phyloP scores from a whole-genome alignment of 257 asterid species.

The Euphrasia confusa region DNA sequence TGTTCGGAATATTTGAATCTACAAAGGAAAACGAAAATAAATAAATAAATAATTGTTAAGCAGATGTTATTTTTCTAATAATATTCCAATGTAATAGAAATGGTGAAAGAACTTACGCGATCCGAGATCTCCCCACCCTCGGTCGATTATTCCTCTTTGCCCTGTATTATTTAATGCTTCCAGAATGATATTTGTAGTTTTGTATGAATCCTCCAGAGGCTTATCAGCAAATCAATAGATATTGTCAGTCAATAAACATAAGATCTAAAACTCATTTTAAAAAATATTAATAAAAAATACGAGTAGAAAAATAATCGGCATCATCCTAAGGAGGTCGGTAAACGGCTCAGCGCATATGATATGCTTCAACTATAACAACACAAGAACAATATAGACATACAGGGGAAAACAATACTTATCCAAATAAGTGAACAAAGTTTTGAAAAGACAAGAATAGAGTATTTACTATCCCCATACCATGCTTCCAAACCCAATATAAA shows the following conservation, averaged over 20 bases:
- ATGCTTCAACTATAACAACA: too few relatives aligned
- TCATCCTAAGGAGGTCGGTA: too few relatives aligned
- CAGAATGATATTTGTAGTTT: constrained; percentile 65
- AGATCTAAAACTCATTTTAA: too few relatives aligned
- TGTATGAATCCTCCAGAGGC: constrained; percentile 89
- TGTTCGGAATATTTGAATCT: constrained; percentile 69
- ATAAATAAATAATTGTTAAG: too few relatives aligned
- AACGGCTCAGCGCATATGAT: too few relatives aligned
- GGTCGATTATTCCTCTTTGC: constrained; percentile 93
- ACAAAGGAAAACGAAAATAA: constrained; percentile 20
- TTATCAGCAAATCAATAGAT: constrained; percentile 25
- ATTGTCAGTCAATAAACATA: background rate
- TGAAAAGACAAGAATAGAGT: too few relatives aligned
- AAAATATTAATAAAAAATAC: too few relatives aligned
- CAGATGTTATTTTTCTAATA: too few relatives aligned
- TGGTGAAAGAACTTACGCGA: constrained; percentile 49
- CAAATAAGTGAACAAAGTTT: too few relatives aligned
- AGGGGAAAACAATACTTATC: too few relatives aligned
- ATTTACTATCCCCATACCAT: constrained; percentile 45
- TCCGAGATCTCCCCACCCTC: constrained; percentile 99
- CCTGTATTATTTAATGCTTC: constrained; percentile 82
- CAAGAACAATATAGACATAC: too few relatives aligned
- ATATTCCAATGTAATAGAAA: constrained; percentile 2
- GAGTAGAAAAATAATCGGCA: too few relatives aligned
- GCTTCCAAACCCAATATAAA: constrained; percentile 97